A percentile compares a stretch with the other conserved stretches of the same genome.
These are phyloP conservation scores for Schoenoplectus triqueter DNA, from an alignment of 202 grass and related monocot genomes.

Conservation along the genomic window DNA sequence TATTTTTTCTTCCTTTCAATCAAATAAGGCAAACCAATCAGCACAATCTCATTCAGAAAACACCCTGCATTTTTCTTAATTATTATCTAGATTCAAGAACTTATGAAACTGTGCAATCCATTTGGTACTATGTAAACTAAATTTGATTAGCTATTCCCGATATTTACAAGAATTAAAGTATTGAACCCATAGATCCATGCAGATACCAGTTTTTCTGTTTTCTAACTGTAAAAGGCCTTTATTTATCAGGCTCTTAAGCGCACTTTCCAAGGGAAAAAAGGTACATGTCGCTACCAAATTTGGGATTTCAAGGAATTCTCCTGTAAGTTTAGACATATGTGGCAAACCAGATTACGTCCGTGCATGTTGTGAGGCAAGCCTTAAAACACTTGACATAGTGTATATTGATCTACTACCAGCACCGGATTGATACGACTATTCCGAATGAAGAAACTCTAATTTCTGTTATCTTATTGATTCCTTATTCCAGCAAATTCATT, in stretches of 20 bases:
- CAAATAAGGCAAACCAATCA: background rate
- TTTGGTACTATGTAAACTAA: background rate
- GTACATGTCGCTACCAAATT: constrained; percentile 77
- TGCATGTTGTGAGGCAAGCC: constrained; percentile 58
- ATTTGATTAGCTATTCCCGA: background rate
- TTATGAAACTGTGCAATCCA: background rate
- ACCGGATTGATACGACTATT: constrained; percentile 61
- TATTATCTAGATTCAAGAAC: background rate
- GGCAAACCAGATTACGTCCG: constrained; percentile 62
- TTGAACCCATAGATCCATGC: no score
- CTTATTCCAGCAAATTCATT: background rate
- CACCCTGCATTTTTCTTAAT: background rate
- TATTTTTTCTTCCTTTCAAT: no score
- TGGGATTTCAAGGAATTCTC: constrained; percentile 45
- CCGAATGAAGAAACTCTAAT: constrained; percentile 78
- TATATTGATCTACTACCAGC: constrained; percentile 81
- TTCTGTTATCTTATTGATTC: background rate
- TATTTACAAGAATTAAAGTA: background rate
- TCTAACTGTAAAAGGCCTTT: background rate
- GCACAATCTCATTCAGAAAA: background rate
- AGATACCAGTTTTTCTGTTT: background rate
- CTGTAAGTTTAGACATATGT: constrained; percentile 35
- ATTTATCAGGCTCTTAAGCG: constrained; percentile 56
- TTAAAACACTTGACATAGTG: constrained; percentile 54
- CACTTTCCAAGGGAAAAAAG: constrained; percentile 57